A percentile compares a stretch with the other conserved stretches of the same genome.
Evolutionary conservation across 2,329 filamentous ascomycete species (phyloP).

Genomic region (Sporothrix mexicana): DNA sequence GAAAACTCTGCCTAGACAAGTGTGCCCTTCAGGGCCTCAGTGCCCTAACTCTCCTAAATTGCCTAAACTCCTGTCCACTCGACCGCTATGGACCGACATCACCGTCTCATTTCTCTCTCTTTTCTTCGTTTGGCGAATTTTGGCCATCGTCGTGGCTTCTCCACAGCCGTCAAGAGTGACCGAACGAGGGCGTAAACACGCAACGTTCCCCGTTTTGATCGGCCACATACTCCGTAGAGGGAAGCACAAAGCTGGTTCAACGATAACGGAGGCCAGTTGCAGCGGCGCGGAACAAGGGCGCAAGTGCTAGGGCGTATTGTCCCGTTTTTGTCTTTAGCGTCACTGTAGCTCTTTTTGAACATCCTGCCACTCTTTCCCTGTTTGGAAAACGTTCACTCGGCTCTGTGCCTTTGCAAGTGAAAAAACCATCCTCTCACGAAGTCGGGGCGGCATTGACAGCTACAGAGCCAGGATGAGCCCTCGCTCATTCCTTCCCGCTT

Average conservation of each 20-base stretch:
- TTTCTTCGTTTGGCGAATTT: background rate
- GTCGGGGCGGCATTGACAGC: conserved; percentile 5
- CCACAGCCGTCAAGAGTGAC: conserved; percentile 6
- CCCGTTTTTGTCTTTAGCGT: conserved; percentile 29
- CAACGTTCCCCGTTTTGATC: background rate
- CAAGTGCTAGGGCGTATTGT: conserved; percentile 25
- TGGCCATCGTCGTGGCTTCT: background rate
- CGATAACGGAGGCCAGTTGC: conserved; percentile 20
- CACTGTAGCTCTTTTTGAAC: background rate
- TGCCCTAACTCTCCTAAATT: background rate
- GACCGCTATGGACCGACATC: background rate
- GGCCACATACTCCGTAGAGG: background rate
- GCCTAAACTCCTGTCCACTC: background rate
- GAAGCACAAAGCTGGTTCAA: background rate
- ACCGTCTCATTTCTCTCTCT: background rate
- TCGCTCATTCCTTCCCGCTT: background rate
- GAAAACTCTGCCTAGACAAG: background rate
- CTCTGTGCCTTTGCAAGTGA: background rate
- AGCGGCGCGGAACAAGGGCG: conserved; percentile 15
- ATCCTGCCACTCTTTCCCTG: conserved; percentile 1
- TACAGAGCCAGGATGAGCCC: conserved; percentile 10
- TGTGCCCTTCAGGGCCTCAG: background rate
- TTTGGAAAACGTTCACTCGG: background rate
- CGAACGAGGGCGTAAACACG: background rate
- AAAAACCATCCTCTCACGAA: background rate